Base-by-base conservation (phyloP, 2,329 filamentous ascomycete genomes). In the Fonsecaea pedrosoi region DNA sequence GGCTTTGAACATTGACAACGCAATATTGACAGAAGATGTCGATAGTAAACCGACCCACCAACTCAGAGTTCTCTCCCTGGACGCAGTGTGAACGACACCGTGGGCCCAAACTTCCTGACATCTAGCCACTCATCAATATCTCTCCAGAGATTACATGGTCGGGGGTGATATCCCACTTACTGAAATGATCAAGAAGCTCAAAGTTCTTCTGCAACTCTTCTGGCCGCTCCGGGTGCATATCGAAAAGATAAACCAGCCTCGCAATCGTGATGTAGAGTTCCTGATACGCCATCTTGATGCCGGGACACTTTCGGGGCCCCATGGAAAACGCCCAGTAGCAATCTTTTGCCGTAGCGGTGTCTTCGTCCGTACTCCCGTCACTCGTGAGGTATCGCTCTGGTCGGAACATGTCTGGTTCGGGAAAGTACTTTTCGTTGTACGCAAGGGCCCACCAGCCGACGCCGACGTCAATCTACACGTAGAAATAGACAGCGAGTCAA, bases 211-310 rank as follows among this genome's bases (percentile, higher is more conserved):
- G n/a, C n/a, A 48, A 9, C 3, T 48, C 42, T 9, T 25, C 42
- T 0, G 42, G 42, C 7, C 18, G 4, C 42, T 48, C 42, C n/a
- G 18, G 42, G 4, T 9, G 5, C 42, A 48, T 48, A 5, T 48
- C 42, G 8, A 48, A 48, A 2, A 48, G 42, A 48, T 48, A 48
- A 8, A 25, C 42, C 18, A 48, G 42, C 18, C 54, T n/a, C 18
- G 54, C 54, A 10, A 57, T 25, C 1, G 54, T 37, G 25, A 57
- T 15, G 21, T 37, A 37, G 4, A 57, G 25, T 18, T 57, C 54
- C 34, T 18, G 10, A 40, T 57, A 57, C 18, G 54, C 54, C 18
- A 57, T 34, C 32, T 57, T 57, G n/a, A 37, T 57, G 15, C 54
- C 54, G 18, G 35, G 32, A 13, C 54, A 57, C 18, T 40, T 40